Base-by-base conservation (phyloP, 2,329 filamentous ascomycete species). In the Phyllachora maydis region DNA sequence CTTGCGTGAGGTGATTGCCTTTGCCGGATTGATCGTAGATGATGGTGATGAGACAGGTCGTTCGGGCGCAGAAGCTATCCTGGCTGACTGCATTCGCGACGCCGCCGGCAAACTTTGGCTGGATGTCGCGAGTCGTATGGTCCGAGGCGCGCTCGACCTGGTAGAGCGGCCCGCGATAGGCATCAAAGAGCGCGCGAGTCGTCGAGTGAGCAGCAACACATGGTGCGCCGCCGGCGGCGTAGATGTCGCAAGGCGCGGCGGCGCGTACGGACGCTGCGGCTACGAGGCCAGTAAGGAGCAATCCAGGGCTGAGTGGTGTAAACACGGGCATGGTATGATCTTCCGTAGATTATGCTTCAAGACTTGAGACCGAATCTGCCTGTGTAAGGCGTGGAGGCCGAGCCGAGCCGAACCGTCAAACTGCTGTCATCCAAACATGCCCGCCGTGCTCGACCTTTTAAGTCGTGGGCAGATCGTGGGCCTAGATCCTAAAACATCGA, bases 21-120 rank as follows among this genome's bases (percentile, higher is more conserved):
- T 42, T 43, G 26, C 65, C 65, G 8, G 67, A 68, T 41, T 74
- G 69, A 37, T 74, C 68, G 36, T 73, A 73, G 24, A 71, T 68
- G 33, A 63, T 52, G 1, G 56, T 57, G 37, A 73, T 71, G 12
- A 68, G 45, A 34, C 68, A 73, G 9, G 63, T 71, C 0, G 65
- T 70, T 22, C 47, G 41, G 8, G 50, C 40, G 34, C 68, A 74
- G 42, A 74, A 74, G 2, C 45, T 33, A 41, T 73, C 65, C 36
- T 74, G 69, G 7, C 55, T 38, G 0, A 52, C 56, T 4, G 65
- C 59, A 35, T 73, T 59, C 25, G 68, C 67, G 8, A 72, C 59
- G 19, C 65, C 65, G 2, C 68, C 68, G 1, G 63, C 55, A 0
- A 60, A 52, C 0, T 60, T 35, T 0, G 67, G 59, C n/a, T 42